phyloP scores from a whole-genome alignment of 805 yeast genomes.

The Candida chauliodis region DNA sequence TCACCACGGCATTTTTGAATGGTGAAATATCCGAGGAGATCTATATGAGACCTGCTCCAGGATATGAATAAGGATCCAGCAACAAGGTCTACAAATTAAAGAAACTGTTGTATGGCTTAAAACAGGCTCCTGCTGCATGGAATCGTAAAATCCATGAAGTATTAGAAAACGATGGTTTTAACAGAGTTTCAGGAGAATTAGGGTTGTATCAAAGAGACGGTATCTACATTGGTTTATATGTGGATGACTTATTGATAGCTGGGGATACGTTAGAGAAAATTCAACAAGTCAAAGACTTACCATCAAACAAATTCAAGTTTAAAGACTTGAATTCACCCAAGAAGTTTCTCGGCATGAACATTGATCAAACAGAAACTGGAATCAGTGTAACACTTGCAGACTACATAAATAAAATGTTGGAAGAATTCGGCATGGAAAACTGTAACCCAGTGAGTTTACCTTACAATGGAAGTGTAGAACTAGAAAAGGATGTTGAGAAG shows the following conservation, averaged over 20 bases:
- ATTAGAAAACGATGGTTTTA: slow-evolving; percentile 1
- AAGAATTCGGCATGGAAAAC: neutral
- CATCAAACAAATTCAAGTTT: neutral
- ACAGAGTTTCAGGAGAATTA: neutral
- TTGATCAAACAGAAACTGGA: neutral
- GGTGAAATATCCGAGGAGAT: neutral
- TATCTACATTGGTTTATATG: neutral
- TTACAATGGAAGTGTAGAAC: neutral
- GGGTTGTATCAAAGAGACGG: neutral
- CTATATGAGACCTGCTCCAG: neutral
- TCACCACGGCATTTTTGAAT: neutral
- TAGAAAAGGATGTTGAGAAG: neutral
- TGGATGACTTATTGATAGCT: slow-evolving; percentile 1
- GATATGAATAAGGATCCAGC: neutral
- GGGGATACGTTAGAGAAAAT: neutral
- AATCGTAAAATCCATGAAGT: neutral
- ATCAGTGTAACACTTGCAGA: neutral
- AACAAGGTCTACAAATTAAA: neutral
- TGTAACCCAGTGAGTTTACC: slow-evolving; percentile 1
- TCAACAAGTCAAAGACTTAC: neutral
- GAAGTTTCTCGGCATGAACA: slow-evolving; percentile 2
- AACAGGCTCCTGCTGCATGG: slow-evolving; percentile 2
- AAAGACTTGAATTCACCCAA: neutral
- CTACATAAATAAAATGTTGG: neutral
- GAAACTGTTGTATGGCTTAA: neutral